phyloP scores from a whole-genome alignment of 179 eudicot genomes.

The Spinacia oleracea region DNA sequence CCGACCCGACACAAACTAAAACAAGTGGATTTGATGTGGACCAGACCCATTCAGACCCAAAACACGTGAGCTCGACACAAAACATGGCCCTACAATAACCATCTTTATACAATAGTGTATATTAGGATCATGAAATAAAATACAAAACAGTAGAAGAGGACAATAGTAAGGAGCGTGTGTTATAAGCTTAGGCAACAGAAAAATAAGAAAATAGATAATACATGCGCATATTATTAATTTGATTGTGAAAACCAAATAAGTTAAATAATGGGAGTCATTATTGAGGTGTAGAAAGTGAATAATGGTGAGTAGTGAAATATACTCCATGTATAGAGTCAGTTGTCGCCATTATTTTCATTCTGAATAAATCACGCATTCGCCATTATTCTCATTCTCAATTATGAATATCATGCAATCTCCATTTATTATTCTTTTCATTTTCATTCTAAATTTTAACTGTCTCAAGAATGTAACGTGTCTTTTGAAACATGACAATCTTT shows the following conservation, averaged over 20 bases:
- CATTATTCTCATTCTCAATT: conserved; percentile 8
- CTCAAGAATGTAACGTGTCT: background rate
- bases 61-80: no score
- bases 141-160: conserved; percentile 21
- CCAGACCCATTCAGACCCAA: no score
- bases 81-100: no score
- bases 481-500: background rate
- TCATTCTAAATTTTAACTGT: background rate
- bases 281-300: background rate
- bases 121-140: no score
- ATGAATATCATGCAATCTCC: no score
- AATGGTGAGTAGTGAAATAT: no score
- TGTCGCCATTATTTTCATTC: conserved; percentile 8
- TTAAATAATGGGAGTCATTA: conserved; percentile 3
- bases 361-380: background rate
- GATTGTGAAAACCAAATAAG: background rate
- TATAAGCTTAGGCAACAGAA: conserved; percentile 9
- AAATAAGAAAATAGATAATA: background rate
- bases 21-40: no score
- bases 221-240: background rate
- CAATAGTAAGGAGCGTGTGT: conserved; percentile 37
- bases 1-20: no score
- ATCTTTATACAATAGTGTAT: no score
- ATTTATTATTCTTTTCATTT: background rate
- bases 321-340: no score